phyloP scores from a whole-genome alignment of 345 rosid species.

The Geranium rotundifolium region DNA sequence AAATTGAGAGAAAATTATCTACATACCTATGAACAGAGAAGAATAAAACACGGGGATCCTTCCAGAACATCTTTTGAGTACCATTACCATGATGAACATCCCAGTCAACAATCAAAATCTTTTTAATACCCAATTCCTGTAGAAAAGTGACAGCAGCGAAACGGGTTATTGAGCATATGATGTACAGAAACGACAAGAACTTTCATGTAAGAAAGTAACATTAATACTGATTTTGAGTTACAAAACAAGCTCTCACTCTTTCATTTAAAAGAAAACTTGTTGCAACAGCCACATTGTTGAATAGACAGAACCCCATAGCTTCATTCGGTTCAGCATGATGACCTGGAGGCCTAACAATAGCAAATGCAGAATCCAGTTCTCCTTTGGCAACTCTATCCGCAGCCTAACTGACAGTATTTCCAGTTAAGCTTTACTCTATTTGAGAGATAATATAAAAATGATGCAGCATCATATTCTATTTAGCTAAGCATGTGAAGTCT shows the following conservation, averaged over 20 bases:
- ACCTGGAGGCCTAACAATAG: conserved; percentile 98
- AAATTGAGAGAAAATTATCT: not conserved
- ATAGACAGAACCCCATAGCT: conserved; percentile 91
- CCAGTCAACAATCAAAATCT: conserved; percentile 91
- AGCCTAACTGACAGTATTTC: conserved; percentile 23
- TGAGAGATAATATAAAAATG: not conserved
- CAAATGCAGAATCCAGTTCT: conserved; percentile 70
- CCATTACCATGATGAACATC: conserved; percentile 98
- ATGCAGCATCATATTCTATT: not conserved
- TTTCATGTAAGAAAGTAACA: not conserved
- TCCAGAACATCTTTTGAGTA: conserved; percentile 83
- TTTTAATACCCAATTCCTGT: conserved; percentile 68
- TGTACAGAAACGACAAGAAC: not conserved
- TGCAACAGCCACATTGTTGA: conserved; percentile 90
- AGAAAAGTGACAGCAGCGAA: conserved; percentile 11
- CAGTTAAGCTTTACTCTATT: not conserved
- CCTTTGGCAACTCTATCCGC: conserved; percentile 74
- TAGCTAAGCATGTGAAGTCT: not conserved
- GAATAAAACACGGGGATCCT: conserved; percentile 82
- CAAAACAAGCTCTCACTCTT: conserved; percentile 31
- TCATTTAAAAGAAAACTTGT: conserved; percentile 53
- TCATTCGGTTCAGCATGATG: conserved; percentile 87
- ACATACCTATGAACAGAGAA: conserved; percentile 94
- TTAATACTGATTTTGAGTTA: not conserved
- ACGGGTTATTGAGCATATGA: not conserved